Percentiles rank a stretch among this genome's conserved stretches.
Conservation (phyloP, 1,139 yeast species). For the Taphrina confusa region DNA sequence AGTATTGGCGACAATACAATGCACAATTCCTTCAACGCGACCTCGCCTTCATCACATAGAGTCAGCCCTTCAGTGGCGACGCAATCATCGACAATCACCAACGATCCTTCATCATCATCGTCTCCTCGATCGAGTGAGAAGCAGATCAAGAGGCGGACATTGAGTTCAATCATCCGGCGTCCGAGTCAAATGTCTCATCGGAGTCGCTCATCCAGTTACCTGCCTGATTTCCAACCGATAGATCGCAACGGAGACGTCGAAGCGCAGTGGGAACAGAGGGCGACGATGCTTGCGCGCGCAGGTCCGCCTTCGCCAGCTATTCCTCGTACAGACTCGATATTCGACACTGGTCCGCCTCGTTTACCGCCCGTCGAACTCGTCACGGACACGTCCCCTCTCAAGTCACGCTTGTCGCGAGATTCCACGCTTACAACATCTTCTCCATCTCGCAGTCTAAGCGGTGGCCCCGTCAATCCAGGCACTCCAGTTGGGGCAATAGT, state of each 20-base stretch:
- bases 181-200: conserved; percentile 17
- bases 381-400: not conserved
- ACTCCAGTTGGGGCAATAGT: no score
- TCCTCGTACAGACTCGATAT: conserved; percentile 19
- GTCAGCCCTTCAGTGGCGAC: not conserved
- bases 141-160: not conserved
- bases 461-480: no score
- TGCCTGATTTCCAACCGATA: conserved; percentile 16
- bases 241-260: conserved; percentile 25
- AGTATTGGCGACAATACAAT: not conserved
- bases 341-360: conserved; percentile 18
- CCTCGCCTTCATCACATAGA: not conserved
- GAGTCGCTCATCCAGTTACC: conserved; percentile 16
- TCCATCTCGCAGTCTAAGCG: not conserved
- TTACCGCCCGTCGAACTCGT: conserved; percentile 13
- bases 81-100: not conserved
- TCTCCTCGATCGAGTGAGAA: conserved; percentile 13
- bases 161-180: conserved; percentile 2
- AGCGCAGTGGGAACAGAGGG: conserved; percentile 33
- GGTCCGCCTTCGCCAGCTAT: conserved; percentile 34
- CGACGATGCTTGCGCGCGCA: conserved; percentile 32
- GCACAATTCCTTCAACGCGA: not conserved
- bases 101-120: not conserved
- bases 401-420: not conserved
- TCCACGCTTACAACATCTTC: not conserved